A percentile compares a stretch with the other conserved stretches of the same genome.
Evolutionary conservation across 257 asterid species (phyloP).

Genomic region (Scutellaria baicalensis): DNA sequence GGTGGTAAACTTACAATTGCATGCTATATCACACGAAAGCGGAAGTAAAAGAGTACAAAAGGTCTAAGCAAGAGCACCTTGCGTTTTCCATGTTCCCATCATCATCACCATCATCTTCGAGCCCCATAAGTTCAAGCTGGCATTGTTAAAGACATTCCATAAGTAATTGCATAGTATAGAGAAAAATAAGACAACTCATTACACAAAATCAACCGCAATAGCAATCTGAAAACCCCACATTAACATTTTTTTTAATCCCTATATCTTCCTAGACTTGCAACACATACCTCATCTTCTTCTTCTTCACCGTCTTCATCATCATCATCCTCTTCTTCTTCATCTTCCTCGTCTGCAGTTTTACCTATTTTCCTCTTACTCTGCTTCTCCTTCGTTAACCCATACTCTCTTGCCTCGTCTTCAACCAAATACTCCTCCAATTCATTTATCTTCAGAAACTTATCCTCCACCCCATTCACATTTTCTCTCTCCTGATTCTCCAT

Average conservation of each 20-base stretch:
- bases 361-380: conserved; percentile 32
- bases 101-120: conserved; percentile 50
- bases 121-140: conserved; percentile 69
- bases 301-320: conserved; percentile 47
- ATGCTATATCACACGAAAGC: not conserved
- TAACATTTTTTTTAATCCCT: not conserved
- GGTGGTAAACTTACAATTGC: not conserved
- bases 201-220: not conserved
- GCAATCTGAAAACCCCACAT: not conserved
- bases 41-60: not conserved
- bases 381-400: conserved; percentile 46
- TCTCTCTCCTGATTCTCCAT: conserved; percentile 15
- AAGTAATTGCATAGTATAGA: not conserved
- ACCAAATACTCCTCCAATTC: conserved; percentile 72
- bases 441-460: conserved; percentile 68
- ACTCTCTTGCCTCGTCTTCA: conserved; percentile 74
- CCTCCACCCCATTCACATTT: conserved; percentile 52
- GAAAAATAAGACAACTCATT: not conserved
- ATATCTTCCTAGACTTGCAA: conserved; percentile 6
- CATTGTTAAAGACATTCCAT: conserved; percentile 6
- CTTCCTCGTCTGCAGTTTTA: conserved; percentile 28
- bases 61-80: conserved; percentile 35
- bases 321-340: conserved; percentile 29
- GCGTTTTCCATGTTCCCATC: conserved; percentile 44
- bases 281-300: conserved; percentile 54